A percentile compares a stretch with the other conserved stretches of the same genome.
phyloP scores from a whole-genome alignment of 2,329 filamentous ascomycete species.

The Aureobasidium sp. region DNA sequence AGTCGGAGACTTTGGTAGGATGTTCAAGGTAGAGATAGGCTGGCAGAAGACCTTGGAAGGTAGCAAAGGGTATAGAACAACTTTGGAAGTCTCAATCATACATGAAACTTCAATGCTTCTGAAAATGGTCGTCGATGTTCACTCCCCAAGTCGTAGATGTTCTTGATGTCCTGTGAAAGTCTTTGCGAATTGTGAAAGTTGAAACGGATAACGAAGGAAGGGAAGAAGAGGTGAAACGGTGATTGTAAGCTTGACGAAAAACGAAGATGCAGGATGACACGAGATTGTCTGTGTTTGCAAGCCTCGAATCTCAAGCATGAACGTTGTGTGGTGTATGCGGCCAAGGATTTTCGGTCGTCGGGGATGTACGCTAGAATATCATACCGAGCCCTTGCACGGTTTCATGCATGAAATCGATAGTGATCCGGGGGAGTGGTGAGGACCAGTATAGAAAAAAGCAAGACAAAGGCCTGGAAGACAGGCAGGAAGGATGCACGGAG shows the following conservation, averaged over 20 bases:
- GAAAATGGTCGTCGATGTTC: neutral
- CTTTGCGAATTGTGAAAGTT: neutral
- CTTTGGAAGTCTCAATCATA: neutral
- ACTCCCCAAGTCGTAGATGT: neutral
- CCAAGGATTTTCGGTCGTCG: constrained; percentile 14
- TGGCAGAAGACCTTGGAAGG: neutral
- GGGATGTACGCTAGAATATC: constrained; percentile 14
- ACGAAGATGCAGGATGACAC: constrained; percentile 13
- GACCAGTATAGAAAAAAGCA: constrained; percentile 7
- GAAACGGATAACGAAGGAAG: constrained; percentile 1
- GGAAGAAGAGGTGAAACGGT: constrained; percentile 10
- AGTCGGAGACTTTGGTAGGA: neutral
- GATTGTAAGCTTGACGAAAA: constrained; percentile 9
- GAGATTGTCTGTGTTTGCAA: constrained; percentile 4
- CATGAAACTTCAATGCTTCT: constrained; percentile 3
- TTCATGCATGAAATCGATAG: constrained; percentile 16
- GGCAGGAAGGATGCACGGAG: neutral
- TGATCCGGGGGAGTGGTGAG: constrained; percentile 3
- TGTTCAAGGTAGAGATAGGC: neutral
- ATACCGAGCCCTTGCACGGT: constrained; percentile 13
- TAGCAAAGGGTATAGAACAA: neutral
- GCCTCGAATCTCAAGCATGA: constrained; percentile 14
- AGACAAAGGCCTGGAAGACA: constrained; percentile 5
- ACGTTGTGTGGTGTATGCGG: constrained; percentile 15
- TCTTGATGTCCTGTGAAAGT: neutral